These are phyloP conservation scores for Cyclostephanos tholiformis DNA, from an alignment of 108 stramenopile species.

Conservation along the genomic window DNA sequence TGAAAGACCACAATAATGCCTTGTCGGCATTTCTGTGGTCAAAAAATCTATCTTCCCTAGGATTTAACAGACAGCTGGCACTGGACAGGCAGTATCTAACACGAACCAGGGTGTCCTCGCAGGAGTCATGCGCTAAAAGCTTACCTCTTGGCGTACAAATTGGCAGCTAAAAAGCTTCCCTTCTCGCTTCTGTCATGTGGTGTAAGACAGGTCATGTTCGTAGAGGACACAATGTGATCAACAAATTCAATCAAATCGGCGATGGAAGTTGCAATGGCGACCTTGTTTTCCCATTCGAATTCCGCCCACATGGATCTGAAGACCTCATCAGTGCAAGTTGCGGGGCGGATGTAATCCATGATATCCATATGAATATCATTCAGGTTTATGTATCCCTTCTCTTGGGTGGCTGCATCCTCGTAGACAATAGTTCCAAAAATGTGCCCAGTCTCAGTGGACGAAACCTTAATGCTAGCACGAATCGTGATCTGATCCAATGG, in stretches of 20 bases:
- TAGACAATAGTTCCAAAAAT: constrained; percentile 99
- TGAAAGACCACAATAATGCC: constrained; percentile 57
- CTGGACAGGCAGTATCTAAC: constrained; percentile 71
- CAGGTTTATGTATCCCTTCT: constrained; percentile 96
- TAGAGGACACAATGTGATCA: constrained; percentile 93
- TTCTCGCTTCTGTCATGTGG: constrained; percentile 74
- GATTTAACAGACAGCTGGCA: constrained; percentile 76
- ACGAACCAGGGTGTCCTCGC: constrained; percentile 72
- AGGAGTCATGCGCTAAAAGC: constrained; percentile 21
- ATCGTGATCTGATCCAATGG: constrained; percentile 94
- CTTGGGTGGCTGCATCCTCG: constrained; percentile 90
- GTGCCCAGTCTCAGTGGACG: constrained; percentile 98
- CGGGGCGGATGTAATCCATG: constrained; percentile 99
- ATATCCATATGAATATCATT: constrained; percentile 99
- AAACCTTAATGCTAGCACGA: constrained; percentile 97
- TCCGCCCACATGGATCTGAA: constrained; percentile 99
- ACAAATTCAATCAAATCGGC: constrained; percentile 90
- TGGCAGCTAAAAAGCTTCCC: constrained; percentile 96
- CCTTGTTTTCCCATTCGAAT: constrained; percentile 99
- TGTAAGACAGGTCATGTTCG: constrained; percentile 98
- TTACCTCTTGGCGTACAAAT: constrained; percentile 96
- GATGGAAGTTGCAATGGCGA: constrained; percentile 91
- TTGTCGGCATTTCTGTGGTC: constrained; percentile 67
- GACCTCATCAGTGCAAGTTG: constrained; percentile 92
- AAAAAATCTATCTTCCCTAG: constrained; percentile 50